Conservation (phyloP, 352 stramenopile species). For the Pythium utonaiense region DNA sequence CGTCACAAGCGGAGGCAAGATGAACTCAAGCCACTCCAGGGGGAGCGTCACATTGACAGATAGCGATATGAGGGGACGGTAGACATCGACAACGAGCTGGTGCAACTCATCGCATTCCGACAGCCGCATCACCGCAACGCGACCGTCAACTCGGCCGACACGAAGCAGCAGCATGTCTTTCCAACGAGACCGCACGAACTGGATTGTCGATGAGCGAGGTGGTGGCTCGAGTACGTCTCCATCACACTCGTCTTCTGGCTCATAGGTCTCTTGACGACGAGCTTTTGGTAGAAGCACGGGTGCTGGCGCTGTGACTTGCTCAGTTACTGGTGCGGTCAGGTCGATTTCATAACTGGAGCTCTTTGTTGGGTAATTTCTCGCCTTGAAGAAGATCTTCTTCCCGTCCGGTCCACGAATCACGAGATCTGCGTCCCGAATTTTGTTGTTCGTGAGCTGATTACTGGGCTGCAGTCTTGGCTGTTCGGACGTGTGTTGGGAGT, state of each 20-base stretch:
- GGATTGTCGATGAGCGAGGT: background rate
- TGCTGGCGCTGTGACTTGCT: background rate
- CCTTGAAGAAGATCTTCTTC: constrained; percentile 40
- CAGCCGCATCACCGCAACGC: constrained; percentile 20
- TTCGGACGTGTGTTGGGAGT: background rate
- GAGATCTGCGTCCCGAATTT: constrained; percentile 29
- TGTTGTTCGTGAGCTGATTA: background rate
- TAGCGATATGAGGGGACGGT: constrained; percentile 17
- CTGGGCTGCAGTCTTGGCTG: background rate
- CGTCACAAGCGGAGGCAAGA: constrained; percentile 15
- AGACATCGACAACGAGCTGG: constrained; percentile 23
- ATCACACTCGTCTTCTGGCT: background rate
- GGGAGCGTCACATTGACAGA: constrained; percentile 4
- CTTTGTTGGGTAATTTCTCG: constrained; percentile 1
- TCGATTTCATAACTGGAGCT: background rate
- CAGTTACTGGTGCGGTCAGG: background rate
- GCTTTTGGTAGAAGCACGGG: constrained; percentile 4
- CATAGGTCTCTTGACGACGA: background rate
- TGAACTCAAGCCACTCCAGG: constrained; percentile 19
- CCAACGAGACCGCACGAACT: constrained; percentile 18
- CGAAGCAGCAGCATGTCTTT: constrained; percentile 17
- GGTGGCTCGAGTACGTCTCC: background rate
- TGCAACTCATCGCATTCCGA: constrained; percentile 22
- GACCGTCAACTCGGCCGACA: constrained; percentile 11
- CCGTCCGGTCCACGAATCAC: constrained; percentile 31